Evolutionary conservation across 1,284 basidiomycete species (phyloP).

Genomic region (Fomitiporia mediterranea): DNA sequence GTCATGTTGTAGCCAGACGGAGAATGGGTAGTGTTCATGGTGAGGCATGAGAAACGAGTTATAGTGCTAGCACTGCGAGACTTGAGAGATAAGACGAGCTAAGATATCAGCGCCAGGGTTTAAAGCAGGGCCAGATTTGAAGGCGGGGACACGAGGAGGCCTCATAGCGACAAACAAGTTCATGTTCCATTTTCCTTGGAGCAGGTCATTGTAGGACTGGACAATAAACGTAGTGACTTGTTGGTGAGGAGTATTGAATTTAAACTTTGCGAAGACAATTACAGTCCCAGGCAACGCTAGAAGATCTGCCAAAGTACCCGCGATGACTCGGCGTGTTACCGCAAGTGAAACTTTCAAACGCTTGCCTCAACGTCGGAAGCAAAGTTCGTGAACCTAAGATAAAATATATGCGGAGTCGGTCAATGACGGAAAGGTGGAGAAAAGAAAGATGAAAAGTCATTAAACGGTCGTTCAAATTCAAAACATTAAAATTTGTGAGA

Average conservation of each 20-base stretch:
- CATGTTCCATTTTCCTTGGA: not conserved
- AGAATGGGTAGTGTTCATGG: not conserved
- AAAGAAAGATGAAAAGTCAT: too few species aligned
- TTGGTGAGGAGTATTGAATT: too few species aligned
- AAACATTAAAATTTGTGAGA: too few species aligned
- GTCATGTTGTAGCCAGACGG: constrained; percentile 9
- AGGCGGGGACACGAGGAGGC: not conserved
- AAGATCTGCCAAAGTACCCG: not conserved
- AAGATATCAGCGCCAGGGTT: not conserved
- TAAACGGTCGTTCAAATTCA: too few species aligned
- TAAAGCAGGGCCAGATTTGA: not conserved
- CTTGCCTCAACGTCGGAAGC: too few species aligned
- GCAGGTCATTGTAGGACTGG: not conserved
- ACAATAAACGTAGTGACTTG: not conserved
- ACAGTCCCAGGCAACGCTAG: too few species aligned
- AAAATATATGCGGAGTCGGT: too few species aligned
- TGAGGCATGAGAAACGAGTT: constrained; percentile 2
- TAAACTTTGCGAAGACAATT: too few species aligned
- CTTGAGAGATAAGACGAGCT: not conserved
- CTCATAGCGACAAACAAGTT: not conserved
- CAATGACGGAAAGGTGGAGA: too few species aligned
- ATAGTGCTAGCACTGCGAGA: not conserved
- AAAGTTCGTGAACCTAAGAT: too few species aligned
- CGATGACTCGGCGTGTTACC: not conserved
- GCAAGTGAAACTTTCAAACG: too few species aligned